These are phyloP conservation scores for Clathrus columnatus DNA, from an alignment of 768 basidiomycete genomes.

Conservation along the genomic window DNA sequence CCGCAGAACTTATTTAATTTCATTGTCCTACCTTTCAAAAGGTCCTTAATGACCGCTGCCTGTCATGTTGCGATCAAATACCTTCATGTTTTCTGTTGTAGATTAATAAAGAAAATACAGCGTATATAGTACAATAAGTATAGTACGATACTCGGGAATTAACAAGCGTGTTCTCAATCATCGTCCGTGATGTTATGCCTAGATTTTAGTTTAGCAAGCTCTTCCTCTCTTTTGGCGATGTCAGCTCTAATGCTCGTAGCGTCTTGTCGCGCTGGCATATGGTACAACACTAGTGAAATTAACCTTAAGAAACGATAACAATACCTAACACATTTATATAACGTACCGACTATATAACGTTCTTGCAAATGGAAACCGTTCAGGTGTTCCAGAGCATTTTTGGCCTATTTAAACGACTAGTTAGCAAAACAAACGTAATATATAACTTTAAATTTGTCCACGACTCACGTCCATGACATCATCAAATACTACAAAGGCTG, in stretches of 20 bases:
- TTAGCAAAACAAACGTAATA: conserved; percentile 1
- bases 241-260: conserved; percentile 91
- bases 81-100: conserved; percentile 3
- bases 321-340: not conserved
- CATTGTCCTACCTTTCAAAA: not conserved
- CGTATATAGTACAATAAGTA: not conserved
- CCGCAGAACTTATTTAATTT: conserved; percentile 85
- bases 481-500: conserved; percentile 93
- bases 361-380: conserved; percentile 98
- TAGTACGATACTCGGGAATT: not conserved
- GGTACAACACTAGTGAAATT: conserved; percentile 62
- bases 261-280: conserved; percentile 96
- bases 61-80: too few species aligned
- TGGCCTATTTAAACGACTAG: conserved; percentile 50
- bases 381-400: conserved; percentile 91
- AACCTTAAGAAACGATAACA: not conserved
- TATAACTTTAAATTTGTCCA: not conserved
- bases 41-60: too few species aligned
- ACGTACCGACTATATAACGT: conserved; percentile 80
- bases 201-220: conserved; percentile 77
- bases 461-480: conserved; percentile 87
- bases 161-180: conserved; percentile 21
- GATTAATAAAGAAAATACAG: not conserved
- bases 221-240: conserved; percentile 83
- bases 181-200: conserved; percentile 75